phyloP scores from a whole-genome alignment of 1,284 basidiomycete species.

The Apiotrichum brassicae region DNA sequence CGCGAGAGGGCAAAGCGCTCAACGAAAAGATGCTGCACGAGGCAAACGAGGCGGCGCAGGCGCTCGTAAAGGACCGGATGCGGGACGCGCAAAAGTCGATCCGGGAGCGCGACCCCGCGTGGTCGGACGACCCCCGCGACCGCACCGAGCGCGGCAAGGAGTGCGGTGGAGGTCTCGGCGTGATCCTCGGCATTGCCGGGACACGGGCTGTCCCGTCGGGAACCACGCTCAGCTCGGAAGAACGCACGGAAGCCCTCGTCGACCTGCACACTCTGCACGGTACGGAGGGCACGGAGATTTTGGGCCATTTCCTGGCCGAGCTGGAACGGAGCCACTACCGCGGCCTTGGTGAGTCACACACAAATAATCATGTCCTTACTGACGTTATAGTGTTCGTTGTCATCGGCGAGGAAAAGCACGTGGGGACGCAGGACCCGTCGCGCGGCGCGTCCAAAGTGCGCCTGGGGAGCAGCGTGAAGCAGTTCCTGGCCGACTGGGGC shows the following conservation, averaged over 20 bases:
- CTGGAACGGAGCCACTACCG: conserved; percentile 79
- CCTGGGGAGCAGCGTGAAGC: conserved; percentile 73
- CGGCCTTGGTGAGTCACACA: conserved; percentile 59
- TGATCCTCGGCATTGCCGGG: conserved; percentile 73
- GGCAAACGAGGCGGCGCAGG: conserved; percentile 68
- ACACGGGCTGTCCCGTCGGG: conserved; percentile 52
- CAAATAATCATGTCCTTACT: conserved; percentile 12
- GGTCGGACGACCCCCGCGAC: conserved; percentile 80
- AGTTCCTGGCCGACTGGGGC: conserved; percentile 85
- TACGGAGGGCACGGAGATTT: conserved; percentile 81
- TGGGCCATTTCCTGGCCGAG: conserved; percentile 84
- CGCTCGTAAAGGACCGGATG: conserved; percentile 73
- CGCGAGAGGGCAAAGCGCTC: conserved; percentile 83
- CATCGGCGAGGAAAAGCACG: conserved; percentile 93
- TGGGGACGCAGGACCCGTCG: conserved; percentile 72
- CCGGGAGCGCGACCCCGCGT: conserved; percentile 58
- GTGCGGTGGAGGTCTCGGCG: conserved; percentile 74
- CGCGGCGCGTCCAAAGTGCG: conserved; percentile 75
- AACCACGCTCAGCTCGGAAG: conserved; percentile 59
- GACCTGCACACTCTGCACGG: conserved; percentile 86
- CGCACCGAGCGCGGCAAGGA: conserved; percentile 65
- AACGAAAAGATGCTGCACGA: conserved; percentile 83
- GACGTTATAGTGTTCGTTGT: conserved; percentile 69
- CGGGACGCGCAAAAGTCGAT: conserved; percentile 69
- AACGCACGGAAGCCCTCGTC: conserved; percentile 70